Percentiles rank a stretch among this genome's conserved stretches.
Conservation (phyloP, 805 yeast genomes). For the Saccharomycopsis fermentans region DNA sequence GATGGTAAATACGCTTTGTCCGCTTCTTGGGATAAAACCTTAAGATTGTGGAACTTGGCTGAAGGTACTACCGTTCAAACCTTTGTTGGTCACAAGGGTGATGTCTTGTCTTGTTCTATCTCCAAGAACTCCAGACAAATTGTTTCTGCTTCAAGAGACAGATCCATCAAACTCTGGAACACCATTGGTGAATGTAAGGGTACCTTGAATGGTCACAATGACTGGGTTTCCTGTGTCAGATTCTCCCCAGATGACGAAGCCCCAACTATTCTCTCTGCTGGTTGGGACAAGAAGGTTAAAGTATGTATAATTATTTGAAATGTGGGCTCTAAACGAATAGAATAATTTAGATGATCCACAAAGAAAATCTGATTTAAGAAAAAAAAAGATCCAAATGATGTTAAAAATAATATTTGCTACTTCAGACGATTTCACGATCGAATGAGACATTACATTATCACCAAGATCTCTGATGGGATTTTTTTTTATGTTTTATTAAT, state of each 20-base stretch:
- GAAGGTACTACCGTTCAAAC: slow-evolving; percentile 90
- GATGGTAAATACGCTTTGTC: slow-evolving; percentile 97
- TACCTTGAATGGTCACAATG: slow-evolving; percentile 91
- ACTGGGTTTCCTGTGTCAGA: slow-evolving; percentile 98
- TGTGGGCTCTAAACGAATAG: not conserved
- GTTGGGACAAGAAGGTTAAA: slow-evolving; percentile 98
- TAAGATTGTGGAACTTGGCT: slow-evolving; percentile 96
- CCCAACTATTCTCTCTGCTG: slow-evolving; percentile 87
- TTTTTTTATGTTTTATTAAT: not conserved
- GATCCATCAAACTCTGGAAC: slow-evolving; percentile 99
- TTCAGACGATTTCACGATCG: slow-evolving; percentile 77
- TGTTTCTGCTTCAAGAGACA: slow-evolving; percentile 95
- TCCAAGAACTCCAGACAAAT: slow-evolving; percentile 95
- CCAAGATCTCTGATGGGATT: slow-evolving; percentile 93
- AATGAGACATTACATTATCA: slow-evolving; percentile 92
- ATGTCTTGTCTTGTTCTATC: slow-evolving; percentile 94
- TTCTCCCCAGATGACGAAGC: slow-evolving; percentile 77
- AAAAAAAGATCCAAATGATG: slow-evolving; percentile 48
- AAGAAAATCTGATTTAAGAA: not conserved
- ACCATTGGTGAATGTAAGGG: slow-evolving; percentile 94
- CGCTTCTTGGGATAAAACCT: slow-evolving; percentile 99
- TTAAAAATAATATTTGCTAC: slow-evolving; percentile 87
- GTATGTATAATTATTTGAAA: slow-evolving; percentile 48
- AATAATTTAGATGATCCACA: not conserved
- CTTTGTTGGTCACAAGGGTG: slow-evolving; percentile 97